Evolutionary conservation across 768 basidiomycete genomes (phyloP).

Genomic region (Sarcomyxa edulis): DNA sequence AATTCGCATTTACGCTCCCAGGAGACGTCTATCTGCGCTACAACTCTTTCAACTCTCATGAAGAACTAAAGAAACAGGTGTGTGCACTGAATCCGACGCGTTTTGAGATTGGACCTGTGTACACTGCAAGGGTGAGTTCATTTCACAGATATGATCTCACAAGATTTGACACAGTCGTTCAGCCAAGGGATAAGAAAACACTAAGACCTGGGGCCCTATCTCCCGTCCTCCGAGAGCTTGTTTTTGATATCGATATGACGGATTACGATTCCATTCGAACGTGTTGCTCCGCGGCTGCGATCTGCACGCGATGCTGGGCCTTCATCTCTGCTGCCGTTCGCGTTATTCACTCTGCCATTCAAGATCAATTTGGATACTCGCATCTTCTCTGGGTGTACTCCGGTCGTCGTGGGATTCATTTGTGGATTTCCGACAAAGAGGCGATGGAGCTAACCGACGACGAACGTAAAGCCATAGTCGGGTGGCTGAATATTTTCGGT

Average conservation of each 20-base stretch:
- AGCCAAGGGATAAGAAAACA: conserved; percentile 91
- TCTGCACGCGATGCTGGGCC: conserved; percentile 91
- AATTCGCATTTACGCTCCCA: conserved; percentile 90
- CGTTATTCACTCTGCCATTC: conserved; percentile 73
- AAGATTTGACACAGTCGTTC: conserved; percentile 1
- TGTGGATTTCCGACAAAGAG: conserved; percentile 90
- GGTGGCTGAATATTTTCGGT: conserved; percentile 79
- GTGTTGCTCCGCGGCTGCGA: conserved; percentile 87
- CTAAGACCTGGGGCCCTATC: conserved; percentile 61
- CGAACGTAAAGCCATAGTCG: conserved; percentile 81
- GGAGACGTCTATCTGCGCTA: conserved; percentile 94
- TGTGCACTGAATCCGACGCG: conserved; percentile 82
- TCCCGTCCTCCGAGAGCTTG: conserved; percentile 84
- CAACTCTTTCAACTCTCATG: conserved; percentile 79
- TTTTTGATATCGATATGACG: conserved; percentile 99
- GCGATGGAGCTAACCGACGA: conserved; percentile 92
- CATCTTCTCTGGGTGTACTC: conserved; percentile 98
- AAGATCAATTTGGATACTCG: conserved; percentile 87
- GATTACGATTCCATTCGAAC: conserved; percentile 96
- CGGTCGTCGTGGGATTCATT: conserved; percentile 95
- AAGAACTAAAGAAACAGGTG: conserved; percentile 91
- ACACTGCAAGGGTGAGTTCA: conserved; percentile 63
- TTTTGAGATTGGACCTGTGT: conserved; percentile 96
- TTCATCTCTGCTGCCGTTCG: conserved; percentile 92
- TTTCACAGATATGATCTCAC: conserved; percentile 1